A percentile compares a stretch with the other conserved stretches of the same genome.
These are phyloP conservation scores for Xylaria sp. DNA, from an alignment of 2,329 filamentous ascomycete genomes.

Conservation along the genomic window DNA sequence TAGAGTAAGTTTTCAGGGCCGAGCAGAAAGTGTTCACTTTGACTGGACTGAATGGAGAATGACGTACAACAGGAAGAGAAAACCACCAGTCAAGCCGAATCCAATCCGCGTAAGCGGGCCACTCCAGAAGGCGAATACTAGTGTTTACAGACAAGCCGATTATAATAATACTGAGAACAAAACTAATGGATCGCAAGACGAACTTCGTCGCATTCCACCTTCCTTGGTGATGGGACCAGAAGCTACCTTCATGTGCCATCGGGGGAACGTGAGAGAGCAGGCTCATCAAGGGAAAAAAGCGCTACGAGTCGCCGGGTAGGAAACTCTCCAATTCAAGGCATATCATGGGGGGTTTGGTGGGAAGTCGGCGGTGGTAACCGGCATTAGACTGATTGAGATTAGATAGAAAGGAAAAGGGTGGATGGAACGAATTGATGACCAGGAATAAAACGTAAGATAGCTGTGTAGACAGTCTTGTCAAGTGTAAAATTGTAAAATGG, in stretches of 20 bases:
- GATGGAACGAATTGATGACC: neutral
- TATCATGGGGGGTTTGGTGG: constrained; percentile 4
- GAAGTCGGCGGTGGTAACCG: neutral
- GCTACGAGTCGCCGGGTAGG: constrained; percentile 7
- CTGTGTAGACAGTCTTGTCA: neutral
- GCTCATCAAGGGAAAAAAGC: neutral
- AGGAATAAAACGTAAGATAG: neutral
- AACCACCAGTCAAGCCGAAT: constrained; percentile 20
- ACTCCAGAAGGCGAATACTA: neutral
- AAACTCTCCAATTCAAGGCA: neutral
- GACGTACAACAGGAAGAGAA: constrained; percentile 24
- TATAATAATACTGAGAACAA: constrained; percentile 16
- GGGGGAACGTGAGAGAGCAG: constrained; percentile 1
- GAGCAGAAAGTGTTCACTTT: neutral
- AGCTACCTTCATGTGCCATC: constrained; percentile 24
- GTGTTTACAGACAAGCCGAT: constrained; percentile 20
- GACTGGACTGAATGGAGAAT: neutral
- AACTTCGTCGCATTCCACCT: constrained; percentile 33
- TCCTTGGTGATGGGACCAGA: constrained; percentile 28
- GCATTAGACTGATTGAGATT: constrained; percentile 9
- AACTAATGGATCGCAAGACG: constrained; percentile 22
- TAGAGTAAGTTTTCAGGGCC: constrained; percentile 7
- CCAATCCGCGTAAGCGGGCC: neutral
- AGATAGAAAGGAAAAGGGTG: constrained; percentile 12
- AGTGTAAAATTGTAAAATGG: neutral